phyloP scores from a whole-genome alignment of 1,284 basidiomycete species.

The Singerocomus rubriflavus region DNA sequence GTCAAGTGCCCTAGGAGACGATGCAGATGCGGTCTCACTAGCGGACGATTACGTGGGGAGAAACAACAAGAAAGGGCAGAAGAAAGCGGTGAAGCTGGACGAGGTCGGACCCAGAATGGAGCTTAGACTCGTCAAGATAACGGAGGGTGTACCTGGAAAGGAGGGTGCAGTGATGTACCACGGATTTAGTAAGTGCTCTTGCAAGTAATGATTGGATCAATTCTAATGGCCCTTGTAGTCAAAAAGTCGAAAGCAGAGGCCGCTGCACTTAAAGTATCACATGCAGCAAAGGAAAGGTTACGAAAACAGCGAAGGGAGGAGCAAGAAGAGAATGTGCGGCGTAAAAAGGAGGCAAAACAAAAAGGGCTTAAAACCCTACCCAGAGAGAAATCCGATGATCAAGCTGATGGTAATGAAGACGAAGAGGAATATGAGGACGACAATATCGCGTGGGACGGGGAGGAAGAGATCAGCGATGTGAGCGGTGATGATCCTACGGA shows the following conservation, averaged over 20 bases:
- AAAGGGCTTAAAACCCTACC: slow-evolving; percentile 28
- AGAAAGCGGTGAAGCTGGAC: slow-evolving; percentile 87
- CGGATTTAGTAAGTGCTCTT: slow-evolving; percentile 68
- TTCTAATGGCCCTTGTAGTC: slow-evolving; percentile 45
- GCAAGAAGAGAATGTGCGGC: slow-evolving; percentile 83
- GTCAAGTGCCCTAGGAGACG: slow-evolving; percentile 83
- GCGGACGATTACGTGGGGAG: slow-evolving; percentile 93
- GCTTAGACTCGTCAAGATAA: slow-evolving; percentile 89
- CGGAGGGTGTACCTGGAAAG: slow-evolving; percentile 88
- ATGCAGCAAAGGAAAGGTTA: slow-evolving; percentile 73
- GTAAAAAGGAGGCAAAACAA: slow-evolving; percentile 59
- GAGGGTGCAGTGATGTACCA: slow-evolving; percentile 91
- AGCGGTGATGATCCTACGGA: slow-evolving; percentile 46
- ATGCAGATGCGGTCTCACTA: slow-evolving; percentile 75
- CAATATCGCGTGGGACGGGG: slow-evolving; percentile 56
- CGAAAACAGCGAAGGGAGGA: slow-evolving; percentile 77
- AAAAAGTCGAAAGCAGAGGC: slow-evolving; percentile 79
- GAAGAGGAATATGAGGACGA: slow-evolving; percentile 43
- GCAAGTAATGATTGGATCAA: slow-evolving; percentile 1
- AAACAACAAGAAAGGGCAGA: slow-evolving; percentile 88
- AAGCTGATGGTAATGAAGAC: slow-evolving; percentile 34
- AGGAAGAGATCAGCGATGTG: slow-evolving; percentile 62
- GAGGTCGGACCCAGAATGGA: slow-evolving; percentile 98
- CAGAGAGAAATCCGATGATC: slow-evolving; percentile 36
- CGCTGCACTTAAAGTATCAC: slow-evolving; percentile 62